These are phyloP conservation scores for Pelargonium cotyledonis DNA, from an alignment of 441 rosid species.

Conservation along the genomic window DNA sequence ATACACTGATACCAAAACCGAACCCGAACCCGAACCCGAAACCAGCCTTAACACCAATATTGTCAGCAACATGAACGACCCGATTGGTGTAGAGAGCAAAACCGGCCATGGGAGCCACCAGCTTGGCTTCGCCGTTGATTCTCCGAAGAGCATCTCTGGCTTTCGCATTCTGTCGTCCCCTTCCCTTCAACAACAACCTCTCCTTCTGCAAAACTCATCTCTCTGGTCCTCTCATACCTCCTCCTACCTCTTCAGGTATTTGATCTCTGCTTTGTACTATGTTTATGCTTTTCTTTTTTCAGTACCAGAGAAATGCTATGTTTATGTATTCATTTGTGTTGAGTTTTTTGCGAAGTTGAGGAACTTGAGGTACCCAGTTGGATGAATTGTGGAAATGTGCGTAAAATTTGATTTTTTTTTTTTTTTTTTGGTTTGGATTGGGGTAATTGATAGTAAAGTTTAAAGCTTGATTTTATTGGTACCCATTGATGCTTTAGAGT, in stretches of 20 bases:
- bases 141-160: conserved; percentile 41
- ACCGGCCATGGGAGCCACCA: conserved; percentile 36
- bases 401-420: not conserved
- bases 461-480: not conserved
- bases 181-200: conserved; percentile 17
- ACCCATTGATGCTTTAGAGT: not conserved
- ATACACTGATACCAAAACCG: not conserved
- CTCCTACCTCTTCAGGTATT: conserved; percentile 40
- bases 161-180: conserved; percentile 29
- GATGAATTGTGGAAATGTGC: not conserved
- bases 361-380: not conserved
- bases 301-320: not conserved
- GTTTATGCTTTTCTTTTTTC: not conserved
- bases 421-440: not conserved
- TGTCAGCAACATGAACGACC: not conserved
- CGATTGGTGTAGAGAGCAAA: not conserved
- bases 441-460: not conserved
- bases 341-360: not conserved
- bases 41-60: not conserved
- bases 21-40: not conserved
- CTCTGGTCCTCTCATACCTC: conserved; percentile 19
- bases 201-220: conserved; percentile 22
- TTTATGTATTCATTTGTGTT: not conserved
- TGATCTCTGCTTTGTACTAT: not conserved
- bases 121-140: conserved; percentile 32